Conservation (phyloP, 108 stramenopile genomes). For the Cyclotella choctawhatcheeana region DNA sequence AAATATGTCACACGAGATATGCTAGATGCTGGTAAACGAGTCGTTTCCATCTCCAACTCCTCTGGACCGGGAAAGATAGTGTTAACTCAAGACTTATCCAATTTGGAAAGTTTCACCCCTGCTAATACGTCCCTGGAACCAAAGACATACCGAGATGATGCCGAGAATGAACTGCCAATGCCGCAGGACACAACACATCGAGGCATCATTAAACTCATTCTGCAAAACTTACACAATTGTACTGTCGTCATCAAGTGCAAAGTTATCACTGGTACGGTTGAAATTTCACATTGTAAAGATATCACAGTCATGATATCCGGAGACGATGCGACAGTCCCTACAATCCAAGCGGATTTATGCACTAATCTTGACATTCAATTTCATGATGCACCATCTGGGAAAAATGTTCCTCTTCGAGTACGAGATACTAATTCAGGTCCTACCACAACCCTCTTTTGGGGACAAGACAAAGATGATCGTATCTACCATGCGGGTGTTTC, state of each 20-base stretch:
- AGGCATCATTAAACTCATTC: conserved; percentile 77
- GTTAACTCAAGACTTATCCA: conserved; percentile 81
- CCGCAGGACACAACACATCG: conserved; percentile 38
- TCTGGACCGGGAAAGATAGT: conserved; percentile 70
- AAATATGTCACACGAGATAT: conserved; percentile 76
- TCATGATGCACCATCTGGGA: conserved; percentile 76
- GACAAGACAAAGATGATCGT: conserved; percentile 81
- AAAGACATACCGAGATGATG: conserved; percentile 77
- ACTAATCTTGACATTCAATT: conserved; percentile 70
- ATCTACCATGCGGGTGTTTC: conserved; percentile 88
- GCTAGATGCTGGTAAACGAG: conserved; percentile 83
- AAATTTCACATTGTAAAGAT: conserved; percentile 79
- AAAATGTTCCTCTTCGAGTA: conserved; percentile 54
- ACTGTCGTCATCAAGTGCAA: conserved; percentile 84
- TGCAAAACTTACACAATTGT: conserved; percentile 80
- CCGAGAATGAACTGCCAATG: conserved; percentile 61
- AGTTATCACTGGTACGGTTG: conserved; percentile 85
- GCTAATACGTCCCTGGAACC: conserved; percentile 39
- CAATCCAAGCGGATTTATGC: conserved; percentile 86
- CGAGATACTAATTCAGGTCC: conserved; percentile 48
- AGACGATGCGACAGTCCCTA: conserved; percentile 77
- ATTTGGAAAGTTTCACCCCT: conserved; percentile 75
- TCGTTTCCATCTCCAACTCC: conserved; percentile 67
- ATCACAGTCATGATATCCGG: conserved; percentile 59
- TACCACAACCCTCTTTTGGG: conserved; percentile 71